phyloP scores from a whole-genome alignment of 1,284 basidiomycete species.

The Cryptococcus floricola region DNA sequence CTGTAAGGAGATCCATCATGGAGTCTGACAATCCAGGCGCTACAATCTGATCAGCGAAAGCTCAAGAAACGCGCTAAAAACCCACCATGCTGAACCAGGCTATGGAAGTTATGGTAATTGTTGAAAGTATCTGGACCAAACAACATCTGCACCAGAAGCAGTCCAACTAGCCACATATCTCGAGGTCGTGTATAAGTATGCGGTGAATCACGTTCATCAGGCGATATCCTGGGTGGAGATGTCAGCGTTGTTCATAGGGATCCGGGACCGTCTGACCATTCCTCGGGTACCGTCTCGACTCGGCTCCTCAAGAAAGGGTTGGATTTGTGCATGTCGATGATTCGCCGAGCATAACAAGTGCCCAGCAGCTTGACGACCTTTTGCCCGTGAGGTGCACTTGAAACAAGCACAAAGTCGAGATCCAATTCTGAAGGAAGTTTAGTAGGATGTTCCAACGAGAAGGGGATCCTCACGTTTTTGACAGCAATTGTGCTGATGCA shows the following conservation, averaged over 20 bases:
- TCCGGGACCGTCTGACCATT: conserved; percentile 30
- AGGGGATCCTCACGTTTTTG: conserved; percentile 38
- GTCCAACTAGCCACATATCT: conserved; percentile 47
- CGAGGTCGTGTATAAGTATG: conserved; percentile 42
- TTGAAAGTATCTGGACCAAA: conserved; percentile 37
- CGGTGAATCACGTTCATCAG: conserved; percentile 46
- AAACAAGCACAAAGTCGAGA: conserved; percentile 35
- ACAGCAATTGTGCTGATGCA: conserved; percentile 35
- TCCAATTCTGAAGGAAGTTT: conserved; percentile 29
- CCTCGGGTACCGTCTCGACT: conserved; percentile 35
- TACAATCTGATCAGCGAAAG: conserved; percentile 4
- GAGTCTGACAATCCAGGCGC: conserved; percentile 26
- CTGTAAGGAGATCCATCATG: conserved; percentile 32
- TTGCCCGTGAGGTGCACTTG: conserved; percentile 20
- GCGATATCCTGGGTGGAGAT: conserved; percentile 31
- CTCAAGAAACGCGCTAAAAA: neutral
- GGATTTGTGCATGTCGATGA: conserved; percentile 47
- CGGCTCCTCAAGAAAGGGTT: conserved; percentile 43
- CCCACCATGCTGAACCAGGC: conserved; percentile 39
- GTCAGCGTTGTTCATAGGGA: neutral
- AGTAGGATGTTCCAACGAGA: neutral
- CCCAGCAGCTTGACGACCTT: conserved; percentile 40
- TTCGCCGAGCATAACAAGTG: conserved; percentile 39
- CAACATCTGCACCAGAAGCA: conserved; percentile 43
- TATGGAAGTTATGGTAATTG: conserved; percentile 35